These are phyloP conservation scores for Syzygium syzygioides DNA, from an alignment of 441 rosid genomes.

Conservation along the genomic window DNA sequence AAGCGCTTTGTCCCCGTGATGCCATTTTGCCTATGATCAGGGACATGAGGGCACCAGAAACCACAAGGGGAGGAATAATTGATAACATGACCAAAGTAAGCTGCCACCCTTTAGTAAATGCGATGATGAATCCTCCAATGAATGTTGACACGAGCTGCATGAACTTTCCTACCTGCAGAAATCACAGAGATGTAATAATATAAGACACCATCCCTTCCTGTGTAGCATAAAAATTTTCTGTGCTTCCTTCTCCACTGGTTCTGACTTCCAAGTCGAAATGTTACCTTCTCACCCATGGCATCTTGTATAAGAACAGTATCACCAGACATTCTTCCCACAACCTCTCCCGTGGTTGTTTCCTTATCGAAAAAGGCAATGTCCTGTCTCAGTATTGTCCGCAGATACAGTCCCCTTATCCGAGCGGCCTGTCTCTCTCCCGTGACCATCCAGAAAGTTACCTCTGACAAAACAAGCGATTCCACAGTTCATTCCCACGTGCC, in stretches of 20 bases:
- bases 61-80: slow-evolving; percentile 7
- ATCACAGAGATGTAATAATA: neutral
- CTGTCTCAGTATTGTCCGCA: slow-evolving; percentile 10
- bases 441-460: slow-evolving; percentile 17
- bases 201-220: neutral
- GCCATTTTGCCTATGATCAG: slow-evolving; percentile 18
- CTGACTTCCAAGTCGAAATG: neutral
- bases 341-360: slow-evolving; percentile 14
- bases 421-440: slow-evolving; percentile 14
- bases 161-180: slow-evolving; percentile 15
- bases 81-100: slow-evolving; percentile 11
- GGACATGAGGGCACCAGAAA: slow-evolving; percentile 2
- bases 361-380: slow-evolving; percentile 15
- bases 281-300: slow-evolving; percentile 15
- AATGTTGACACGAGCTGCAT: slow-evolving; percentile 12
- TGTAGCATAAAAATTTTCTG: neutral
- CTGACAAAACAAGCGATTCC: neutral
- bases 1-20: slow-evolving; percentile 8
- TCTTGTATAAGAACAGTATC: slow-evolving; percentile 17
- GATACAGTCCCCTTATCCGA: slow-evolving; percentile 8
- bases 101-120: slow-evolving; percentile 11
- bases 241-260: neutral
- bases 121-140: slow-evolving; percentile 10
- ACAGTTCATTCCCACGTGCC: neutral
- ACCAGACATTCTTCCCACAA: slow-evolving; percentile 15